These are phyloP conservation scores for Neurospora sp. DNA, from an alignment of 495 filamentous ascomycete species.

Conservation along the genomic window DNA sequence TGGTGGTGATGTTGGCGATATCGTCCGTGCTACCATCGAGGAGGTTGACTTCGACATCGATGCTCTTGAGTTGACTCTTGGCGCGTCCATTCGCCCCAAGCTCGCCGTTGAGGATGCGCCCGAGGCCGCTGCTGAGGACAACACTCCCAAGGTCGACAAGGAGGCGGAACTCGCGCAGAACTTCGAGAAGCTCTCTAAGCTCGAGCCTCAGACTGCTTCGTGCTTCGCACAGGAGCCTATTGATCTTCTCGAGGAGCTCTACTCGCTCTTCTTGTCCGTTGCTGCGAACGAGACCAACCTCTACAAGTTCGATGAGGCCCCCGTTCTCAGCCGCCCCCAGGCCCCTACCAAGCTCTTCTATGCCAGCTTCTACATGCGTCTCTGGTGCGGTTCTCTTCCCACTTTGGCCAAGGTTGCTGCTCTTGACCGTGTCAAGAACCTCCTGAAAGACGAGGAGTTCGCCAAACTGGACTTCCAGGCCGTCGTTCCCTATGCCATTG, in stretches of 20 bases:
- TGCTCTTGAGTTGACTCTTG: slow-evolving; percentile 59
- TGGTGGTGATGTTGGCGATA: slow-evolving; percentile 40
- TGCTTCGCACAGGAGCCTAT: slow-evolving; percentile 36
- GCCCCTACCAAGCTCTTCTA: slow-evolving; percentile 54
- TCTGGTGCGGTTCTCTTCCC: slow-evolving; percentile 64
- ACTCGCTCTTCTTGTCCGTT: slow-evolving; percentile 52
- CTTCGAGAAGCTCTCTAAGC: slow-evolving; percentile 24
- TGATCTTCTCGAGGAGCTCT: slow-evolving; percentile 44
- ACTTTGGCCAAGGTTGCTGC: slow-evolving; percentile 56
- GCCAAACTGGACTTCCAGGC: slow-evolving; percentile 59
- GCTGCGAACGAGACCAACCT: slow-evolving; percentile 40
- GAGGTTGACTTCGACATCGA: slow-evolving; percentile 56
- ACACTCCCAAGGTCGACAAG: slow-evolving; percentile 19
- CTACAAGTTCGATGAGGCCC: slow-evolving; percentile 45
- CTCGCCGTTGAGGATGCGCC: slow-evolving; percentile 21
- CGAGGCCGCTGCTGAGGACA: slow-evolving; percentile 46
- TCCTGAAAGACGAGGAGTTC: slow-evolving; percentile 39
- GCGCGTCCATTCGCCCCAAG: slow-evolving; percentile 48
- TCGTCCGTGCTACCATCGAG: slow-evolving; percentile 48
- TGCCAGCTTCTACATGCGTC: slow-evolving; percentile 63
- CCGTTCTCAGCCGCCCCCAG: slow-evolving; percentile 45
- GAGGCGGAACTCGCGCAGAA: slow-evolving; percentile 12
- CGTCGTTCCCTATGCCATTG: slow-evolving; percentile 64
- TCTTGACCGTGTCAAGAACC: slow-evolving; percentile 45
- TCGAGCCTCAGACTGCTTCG: slow-evolving; percentile 29